Conservation (phyloP, 176 grass and related monocot species). For the Sorghum bicolor region DNA sequence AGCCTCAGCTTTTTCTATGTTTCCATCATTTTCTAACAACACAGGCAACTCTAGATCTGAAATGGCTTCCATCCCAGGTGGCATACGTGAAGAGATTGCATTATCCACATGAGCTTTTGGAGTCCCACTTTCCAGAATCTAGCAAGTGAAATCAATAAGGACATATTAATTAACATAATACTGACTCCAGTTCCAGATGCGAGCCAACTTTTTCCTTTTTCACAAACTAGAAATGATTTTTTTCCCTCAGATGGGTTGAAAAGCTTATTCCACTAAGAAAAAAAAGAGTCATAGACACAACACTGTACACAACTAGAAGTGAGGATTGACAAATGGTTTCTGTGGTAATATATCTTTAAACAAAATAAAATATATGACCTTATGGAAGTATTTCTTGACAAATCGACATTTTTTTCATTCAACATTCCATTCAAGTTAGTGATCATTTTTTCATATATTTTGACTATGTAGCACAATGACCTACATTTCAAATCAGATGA, state of each 20-base stretch:
- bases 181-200: background rate
- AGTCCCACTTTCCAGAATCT: slow-evolving; percentile 52
- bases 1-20: slow-evolving; percentile 84
- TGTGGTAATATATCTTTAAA: slow-evolving; percentile 4
- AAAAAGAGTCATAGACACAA: background rate
- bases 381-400: background rate
- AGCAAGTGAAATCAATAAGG: slow-evolving; percentile 30
- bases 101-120: slow-evolving; percentile 39
- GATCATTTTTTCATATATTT: background rate
- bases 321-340: background rate
- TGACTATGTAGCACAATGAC: background rate
- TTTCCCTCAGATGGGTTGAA: background rate
- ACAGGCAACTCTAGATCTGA: slow-evolving; percentile 67
- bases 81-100: slow-evolving; percentile 31
- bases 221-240: slow-evolving; percentile 4
- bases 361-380: background rate
- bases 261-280: background rate
- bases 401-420: slow-evolving; percentile 4
- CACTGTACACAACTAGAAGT: background rate
- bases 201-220: background rate
- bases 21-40: slow-evolving; percentile 70
- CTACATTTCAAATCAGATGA: slow-evolving; percentile 9
- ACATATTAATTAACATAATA: slow-evolving; percentile 15
- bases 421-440: background rate
- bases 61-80: slow-evolving; percentile 41